Percentiles rank a stretch among this genome's conserved stretches.
These are phyloP conservation scores for Sphagnurus paluster DNA, from an alignment of 1,284 basidiomycete species.

Conservation along the genomic window DNA sequence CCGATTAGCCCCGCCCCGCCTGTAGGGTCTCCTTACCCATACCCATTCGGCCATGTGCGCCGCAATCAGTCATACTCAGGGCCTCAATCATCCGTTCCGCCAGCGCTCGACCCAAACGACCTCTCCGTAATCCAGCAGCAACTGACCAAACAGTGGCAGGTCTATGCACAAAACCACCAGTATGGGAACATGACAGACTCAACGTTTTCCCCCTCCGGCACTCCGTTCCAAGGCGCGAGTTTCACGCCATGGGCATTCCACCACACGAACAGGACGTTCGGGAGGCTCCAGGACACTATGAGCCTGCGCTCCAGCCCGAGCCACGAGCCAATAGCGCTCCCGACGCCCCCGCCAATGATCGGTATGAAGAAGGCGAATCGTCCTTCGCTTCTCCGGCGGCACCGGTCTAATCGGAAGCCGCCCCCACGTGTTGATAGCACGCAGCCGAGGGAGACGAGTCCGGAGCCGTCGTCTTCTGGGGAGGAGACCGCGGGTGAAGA, in stretches of 20 bases:
- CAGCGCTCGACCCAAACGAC: conserved; percentile 48
- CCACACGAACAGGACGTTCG: conserved; percentile 50
- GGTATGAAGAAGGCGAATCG: conserved; percentile 33
- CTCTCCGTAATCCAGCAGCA: conserved; percentile 62
- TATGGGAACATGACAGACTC: conserved; percentile 64
- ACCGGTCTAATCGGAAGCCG: conserved; percentile 41
- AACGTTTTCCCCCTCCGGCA: conserved; percentile 69
- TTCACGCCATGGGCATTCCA: conserved; percentile 71
- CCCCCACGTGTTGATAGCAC: conserved; percentile 79
- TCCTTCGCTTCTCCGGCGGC: conserved; percentile 24
- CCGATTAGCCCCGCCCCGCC: conserved; percentile 51
- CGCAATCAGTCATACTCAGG: conserved; percentile 44
- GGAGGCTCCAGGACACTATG: conserved; percentile 42
- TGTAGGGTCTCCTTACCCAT: conserved; percentile 72
- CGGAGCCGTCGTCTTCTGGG: conserved; percentile 59
- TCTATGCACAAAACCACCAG: conserved; percentile 68
- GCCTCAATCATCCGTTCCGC: conserved; percentile 36
- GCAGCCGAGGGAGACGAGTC: conserved; percentile 76
- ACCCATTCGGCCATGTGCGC: conserved; percentile 70
- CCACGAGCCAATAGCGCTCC: conserved; percentile 64
- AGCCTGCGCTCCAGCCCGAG: conserved; percentile 75
- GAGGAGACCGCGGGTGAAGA: conserved; percentile 51
- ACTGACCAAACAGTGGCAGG: conserved; percentile 69
- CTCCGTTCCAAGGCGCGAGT: conserved; percentile 57
- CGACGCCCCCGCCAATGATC: conserved; percentile 42